A percentile compares a stretch with the other conserved stretches of the same genome.
Evolutionary conservation across 2,329 filamentous ascomycete genomes (phyloP).

Genomic region (Tolypocladium endophyticum): DNA sequence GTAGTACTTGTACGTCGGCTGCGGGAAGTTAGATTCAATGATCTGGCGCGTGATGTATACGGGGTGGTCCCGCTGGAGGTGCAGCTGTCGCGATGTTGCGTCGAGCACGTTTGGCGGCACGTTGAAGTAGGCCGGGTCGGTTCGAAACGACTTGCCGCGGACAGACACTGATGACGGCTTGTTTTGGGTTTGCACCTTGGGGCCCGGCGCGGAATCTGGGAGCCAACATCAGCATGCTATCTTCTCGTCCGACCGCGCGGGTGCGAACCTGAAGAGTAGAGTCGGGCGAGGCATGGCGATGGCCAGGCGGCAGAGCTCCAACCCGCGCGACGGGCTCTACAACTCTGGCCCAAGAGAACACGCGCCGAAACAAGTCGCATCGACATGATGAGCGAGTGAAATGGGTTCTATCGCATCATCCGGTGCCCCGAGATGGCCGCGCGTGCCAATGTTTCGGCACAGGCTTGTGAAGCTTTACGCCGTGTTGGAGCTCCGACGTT

Average conservation of each 20-base stretch:
- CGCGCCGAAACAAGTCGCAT: conserved; percentile 13
- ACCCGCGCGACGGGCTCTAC: conserved; percentile 6
- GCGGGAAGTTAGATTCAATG: conserved; percentile 80
- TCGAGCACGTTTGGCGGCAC: conserved; percentile 63
- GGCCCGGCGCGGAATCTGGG: background rate
- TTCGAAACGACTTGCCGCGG: conserved; percentile 51
- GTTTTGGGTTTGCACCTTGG: background rate
- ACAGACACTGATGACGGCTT: conserved; percentile 37
- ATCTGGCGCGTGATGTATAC: conserved; percentile 83
- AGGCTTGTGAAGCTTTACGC: background rate
- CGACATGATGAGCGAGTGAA: conserved; percentile 11
- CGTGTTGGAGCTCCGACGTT: background rate
- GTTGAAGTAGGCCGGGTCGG: conserved; percentile 76
- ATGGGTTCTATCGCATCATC: background rate
- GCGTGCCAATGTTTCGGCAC: background rate
- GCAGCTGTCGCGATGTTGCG: conserved; percentile 67
- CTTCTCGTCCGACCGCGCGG: no score
- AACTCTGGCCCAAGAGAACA: conserved; percentile 14
- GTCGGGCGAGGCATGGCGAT: background rate
- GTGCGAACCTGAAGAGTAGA: conserved; percentile 3
- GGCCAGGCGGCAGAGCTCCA: background rate
- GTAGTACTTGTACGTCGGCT: conserved; percentile 62
- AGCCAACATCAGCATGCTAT: background rate
- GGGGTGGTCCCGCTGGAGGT: conserved; percentile 84
- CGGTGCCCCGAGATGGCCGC: background rate